Percentiles rank a stretch among this genome's conserved stretches.
phyloP scores from a whole-genome alignment of 495 filamentous ascomycete species.

The Aspergillus baeticus region DNA sequence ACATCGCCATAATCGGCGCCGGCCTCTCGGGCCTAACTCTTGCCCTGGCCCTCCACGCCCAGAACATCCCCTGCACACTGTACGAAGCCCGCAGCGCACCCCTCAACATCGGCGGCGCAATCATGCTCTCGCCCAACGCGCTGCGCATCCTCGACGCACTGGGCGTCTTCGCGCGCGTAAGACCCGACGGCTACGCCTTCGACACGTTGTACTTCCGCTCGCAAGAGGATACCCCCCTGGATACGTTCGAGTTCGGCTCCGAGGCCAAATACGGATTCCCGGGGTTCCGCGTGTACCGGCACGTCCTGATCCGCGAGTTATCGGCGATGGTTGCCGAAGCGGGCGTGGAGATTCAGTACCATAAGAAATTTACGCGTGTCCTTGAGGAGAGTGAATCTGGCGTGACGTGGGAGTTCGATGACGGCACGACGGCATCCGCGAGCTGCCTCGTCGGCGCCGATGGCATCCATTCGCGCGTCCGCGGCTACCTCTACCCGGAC shows the following conservation, averaged over 20 bases:
- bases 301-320: conserved; percentile 42
- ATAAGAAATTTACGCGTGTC: conserved; percentile 39
- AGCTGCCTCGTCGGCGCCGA: conserved; percentile 46
- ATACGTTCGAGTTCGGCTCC: conserved; percentile 42
- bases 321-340: conserved; percentile 27
- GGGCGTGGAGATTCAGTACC: conserved; percentile 39
- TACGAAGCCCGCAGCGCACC: conserved; percentile 42
- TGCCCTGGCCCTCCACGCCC: conserved; percentile 41
- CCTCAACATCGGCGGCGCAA: conserved; percentile 43
- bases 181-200: conserved; percentile 32
- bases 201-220: conserved; percentile 41
- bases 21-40: conserved; percentile 48
- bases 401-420: conserved; percentile 41
- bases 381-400: conserved; percentile 28
- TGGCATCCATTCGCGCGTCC: conserved; percentile 50
- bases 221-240: conserved; percentile 31
- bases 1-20: conserved; percentile 46
- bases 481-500: conserved; percentile 32
- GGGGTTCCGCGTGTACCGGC: conserved; percentile 47
- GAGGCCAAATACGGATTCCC: conserved; percentile 44
- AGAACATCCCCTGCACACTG: conserved; percentile 39
- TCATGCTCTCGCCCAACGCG: conserved; percentile 54
- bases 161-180: conserved; percentile 42
- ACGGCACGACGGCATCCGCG: conserved; percentile 32
- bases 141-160: conserved; percentile 46